Evolutionary conservation across 1,284 basidiomycete species (phyloP), one percentile per base, ranked within the genome.

Genomic region (Pterulicium gracile): DNA sequence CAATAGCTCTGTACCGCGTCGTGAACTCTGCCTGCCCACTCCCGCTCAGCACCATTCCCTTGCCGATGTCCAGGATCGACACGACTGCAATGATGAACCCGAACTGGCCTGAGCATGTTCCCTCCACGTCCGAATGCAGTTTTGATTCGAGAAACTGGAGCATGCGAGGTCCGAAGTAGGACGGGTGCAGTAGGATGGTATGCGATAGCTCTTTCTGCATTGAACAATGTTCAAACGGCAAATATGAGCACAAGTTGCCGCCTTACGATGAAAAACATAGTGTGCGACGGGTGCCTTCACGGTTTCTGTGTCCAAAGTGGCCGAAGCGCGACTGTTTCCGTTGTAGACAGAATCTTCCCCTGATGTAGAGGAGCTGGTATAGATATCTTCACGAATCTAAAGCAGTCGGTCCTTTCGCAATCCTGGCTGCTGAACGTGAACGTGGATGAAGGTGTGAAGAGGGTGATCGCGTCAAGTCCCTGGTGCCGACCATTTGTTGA

Each of bases 71-170:
- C 45, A 87, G 71, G 55, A 94, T 88, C 24, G 81, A 83, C 23
- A 97, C 82, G 34, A 98, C 95, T 21, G 93, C 88, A 60, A 98
- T 95, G 67, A 98, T 97, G 68, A 97, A 98, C 51, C 93, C 94
- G 55, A 94, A 90, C 58, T 88, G 83, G 45, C 95, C 95, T 34
- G 88, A 91, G 61, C 95, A 98, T 44, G 94, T 97, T 27, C 95
- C 95, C 64, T 98, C 95, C 49, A 98, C 94, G 62, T 98, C 94
- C 17, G 90, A 81, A 61, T 94, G 92, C 19, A 98, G 77, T 65
- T 97, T 96, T 48, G 85, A 84, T 61, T 91, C 82, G 49, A 98
- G 79, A 66, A 91, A 96, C 54, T 89, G 86, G 50, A 90, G 77
- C 79, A 98, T 93, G 51, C 88, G 85, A 3, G 95, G 91, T 13